Evolutionary conservation across 2,329 filamentous ascomycete genomes (phyloP).

Genomic region (Emergomyces africanus): DNA sequence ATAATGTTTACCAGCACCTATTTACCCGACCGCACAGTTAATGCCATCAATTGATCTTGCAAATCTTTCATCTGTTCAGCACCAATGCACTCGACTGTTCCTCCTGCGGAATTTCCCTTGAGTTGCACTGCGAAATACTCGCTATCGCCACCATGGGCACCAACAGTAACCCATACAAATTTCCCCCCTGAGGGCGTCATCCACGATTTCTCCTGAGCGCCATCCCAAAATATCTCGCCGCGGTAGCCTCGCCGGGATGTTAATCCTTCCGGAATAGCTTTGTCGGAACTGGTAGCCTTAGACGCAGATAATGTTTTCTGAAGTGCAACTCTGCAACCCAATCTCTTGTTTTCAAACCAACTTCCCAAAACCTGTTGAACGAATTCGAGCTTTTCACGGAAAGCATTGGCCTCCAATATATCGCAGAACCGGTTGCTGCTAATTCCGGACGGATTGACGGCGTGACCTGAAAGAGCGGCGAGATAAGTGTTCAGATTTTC

Average conservation of each 20-base stretch:
- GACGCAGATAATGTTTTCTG: background rate
- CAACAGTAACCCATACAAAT: constrained; percentile 40
- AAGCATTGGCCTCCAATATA: constrained; percentile 33
- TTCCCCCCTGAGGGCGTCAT: constrained; percentile 32
- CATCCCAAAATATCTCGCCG: constrained; percentile 27
- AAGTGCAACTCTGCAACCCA: constrained; percentile 21
- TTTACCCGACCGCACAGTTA: background rate
- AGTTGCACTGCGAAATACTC: constrained; percentile 29
- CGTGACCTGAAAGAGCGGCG: constrained; percentile 24
- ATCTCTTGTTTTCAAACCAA: constrained; percentile 26
- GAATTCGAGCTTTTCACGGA: constrained; percentile 31
- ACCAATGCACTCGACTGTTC: constrained; percentile 8
- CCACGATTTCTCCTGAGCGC: constrained; percentile 27
- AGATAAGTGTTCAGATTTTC: constrained; percentile 30
- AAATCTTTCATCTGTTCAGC: constrained; percentile 8
- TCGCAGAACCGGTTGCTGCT: constrained; percentile 28
- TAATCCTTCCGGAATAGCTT: background rate
- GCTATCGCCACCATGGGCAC: constrained; percentile 34
- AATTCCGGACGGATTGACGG: constrained; percentile 17
- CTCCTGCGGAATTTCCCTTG: constrained; percentile 12
- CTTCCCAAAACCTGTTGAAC: constrained; percentile 28
- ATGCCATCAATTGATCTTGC: constrained; percentile 7
- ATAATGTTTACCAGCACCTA: background rate
- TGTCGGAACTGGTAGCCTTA: background rate
- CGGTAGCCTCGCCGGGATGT: background rate